Evolutionary conservation across 805 yeast genomes (phyloP).

Genomic region (Sugiyamaella marilandica): DNA sequence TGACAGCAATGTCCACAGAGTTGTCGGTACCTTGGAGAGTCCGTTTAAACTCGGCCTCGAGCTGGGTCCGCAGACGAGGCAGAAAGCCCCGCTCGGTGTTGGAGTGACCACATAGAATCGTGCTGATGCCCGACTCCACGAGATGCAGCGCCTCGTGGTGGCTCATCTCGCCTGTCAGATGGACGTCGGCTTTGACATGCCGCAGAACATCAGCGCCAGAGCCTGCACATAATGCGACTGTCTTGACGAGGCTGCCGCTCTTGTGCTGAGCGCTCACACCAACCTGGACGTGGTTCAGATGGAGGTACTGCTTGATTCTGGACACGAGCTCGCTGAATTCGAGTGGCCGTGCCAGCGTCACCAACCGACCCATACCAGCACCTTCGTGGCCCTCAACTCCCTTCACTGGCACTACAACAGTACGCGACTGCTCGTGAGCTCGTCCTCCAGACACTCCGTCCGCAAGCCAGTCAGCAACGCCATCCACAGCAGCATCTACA

Average conservation of each 20-base stretch:
- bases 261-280: constrained; percentile 39
- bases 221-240: constrained; percentile 91
- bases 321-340: constrained; percentile 43
- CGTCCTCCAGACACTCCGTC: constrained; percentile 46
- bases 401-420: constrained; percentile 44
- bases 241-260: constrained; percentile 28
- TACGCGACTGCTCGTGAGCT: constrained; percentile 23
- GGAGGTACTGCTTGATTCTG: constrained; percentile 50
- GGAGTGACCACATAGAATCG: constrained; percentile 80
- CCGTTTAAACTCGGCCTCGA: constrained; percentile 39
- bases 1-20: constrained; percentile 42
- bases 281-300: constrained; percentile 56
- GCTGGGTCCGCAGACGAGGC: constrained; percentile 45
- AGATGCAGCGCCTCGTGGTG: constrained; percentile 83
- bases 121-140: constrained; percentile 65
- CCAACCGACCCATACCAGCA: constrained; percentile 80
- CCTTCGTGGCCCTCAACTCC: constrained; percentile 37
- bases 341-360: constrained; percentile 44
- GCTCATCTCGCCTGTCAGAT: constrained; percentile 86
- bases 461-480: constrained; percentile 90
- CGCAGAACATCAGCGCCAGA: constrained; percentile 77
- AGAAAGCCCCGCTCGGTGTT: constrained; percentile 91
- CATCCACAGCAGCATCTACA: constrained; percentile 86
- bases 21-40: constrained; percentile 26
- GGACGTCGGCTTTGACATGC: constrained; percentile 57